Base-by-base conservation (phyloP, 2,329 filamentous ascomycete genomes). In the Coccinonectria pachysandricola region DNA sequence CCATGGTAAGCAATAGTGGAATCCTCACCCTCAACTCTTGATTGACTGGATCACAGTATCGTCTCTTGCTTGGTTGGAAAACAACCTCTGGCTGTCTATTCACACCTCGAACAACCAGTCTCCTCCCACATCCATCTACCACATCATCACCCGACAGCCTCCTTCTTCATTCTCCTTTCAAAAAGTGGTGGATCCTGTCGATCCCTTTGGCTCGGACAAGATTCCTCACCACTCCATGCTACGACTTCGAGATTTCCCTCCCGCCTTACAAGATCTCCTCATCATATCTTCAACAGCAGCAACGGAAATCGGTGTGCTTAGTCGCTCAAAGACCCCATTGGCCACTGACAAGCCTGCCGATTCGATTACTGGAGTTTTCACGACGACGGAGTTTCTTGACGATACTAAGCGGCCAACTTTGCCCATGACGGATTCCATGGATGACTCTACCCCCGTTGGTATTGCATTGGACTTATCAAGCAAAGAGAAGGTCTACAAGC, bases 41-140 rank as follows among this genome's bases (percentile, higher is more conserved):
- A n/a, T n/a, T n/a, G n/a, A n/a, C n/a, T 23, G 9, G 6, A 59
- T 36, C 11, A 12, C 30, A 79, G 83, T 92, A 3, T 83, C 85
- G 4, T 79, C 80, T 10, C 66, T 98, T 20, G 68, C 70, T 19
- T 98, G 92, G 91, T 67, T 96, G 12, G 82, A 91, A 46, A 94
- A 91, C 42, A 62, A 92, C 42, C 60, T 88, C 3, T 92, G 95
- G 49, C 64, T 96, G 22, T 67, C 79, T 29, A 71, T 91, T 12
- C 79, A 95, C 53, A 84, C 81, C n/a, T 60, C 68, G 15, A 68
- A 67, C 34, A 64, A 66, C 29, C 68, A 70, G 19, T 62, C 65
- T 14, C 62, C 65, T 7, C 71, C 75, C 5, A 56, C 70, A 14
- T 85, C 82, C 1, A 65, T 69, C n/a, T 93, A 86, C 46, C 79